Conservation (phyloP, 106 monocot species). For the Chionographis japonica region DNA sequence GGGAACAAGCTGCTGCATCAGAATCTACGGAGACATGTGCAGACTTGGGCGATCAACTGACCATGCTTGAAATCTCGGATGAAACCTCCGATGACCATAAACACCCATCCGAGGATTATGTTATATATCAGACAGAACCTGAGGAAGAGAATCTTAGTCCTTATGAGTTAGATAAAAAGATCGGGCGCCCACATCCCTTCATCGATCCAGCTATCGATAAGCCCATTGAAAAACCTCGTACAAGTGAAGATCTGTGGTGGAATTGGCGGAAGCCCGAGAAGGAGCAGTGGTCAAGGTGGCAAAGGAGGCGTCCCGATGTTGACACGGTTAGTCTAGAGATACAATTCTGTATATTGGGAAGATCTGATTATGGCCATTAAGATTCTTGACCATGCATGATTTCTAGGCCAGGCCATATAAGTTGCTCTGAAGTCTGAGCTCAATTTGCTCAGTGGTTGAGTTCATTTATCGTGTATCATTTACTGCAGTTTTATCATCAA, state of each 20-base stretch:
- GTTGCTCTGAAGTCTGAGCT: not conserved
- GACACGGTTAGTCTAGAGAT: conserved; percentile 61
- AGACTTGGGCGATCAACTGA: conserved; percentile 6
- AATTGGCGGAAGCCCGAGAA: conserved; percentile 91
- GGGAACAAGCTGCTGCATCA: conserved; percentile 32
- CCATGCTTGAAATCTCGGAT: conserved; percentile 30
- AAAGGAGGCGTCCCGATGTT: conserved; percentile 87
- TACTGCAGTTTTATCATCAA: no score
- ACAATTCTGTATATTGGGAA: not conserved
- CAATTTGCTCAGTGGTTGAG: no score
- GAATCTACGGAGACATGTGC: conserved; percentile 12
- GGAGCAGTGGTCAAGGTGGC: conserved; percentile 98
- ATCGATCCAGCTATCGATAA: conserved; percentile 61
- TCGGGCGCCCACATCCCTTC: conserved; percentile 83
- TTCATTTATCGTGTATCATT: no score
- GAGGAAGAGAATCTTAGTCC: conserved; percentile 56
- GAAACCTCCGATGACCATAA: conserved; percentile 37
- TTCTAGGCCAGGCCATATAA: not conserved
- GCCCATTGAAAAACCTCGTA: conserved; percentile 54
- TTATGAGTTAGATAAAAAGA: conserved; percentile 68
- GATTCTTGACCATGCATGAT: not conserved
- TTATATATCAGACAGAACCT: conserved; percentile 61
- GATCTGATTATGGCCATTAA: not conserved
- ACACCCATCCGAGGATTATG: conserved; percentile 63
- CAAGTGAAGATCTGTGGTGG: conserved; percentile 98